A percentile compares a stretch with the other conserved stretches of the same genome.
These are phyloP conservation scores for Pleodorina starrii DNA, from an alignment of 139 green algal genomes.

Conservation along the genomic window DNA sequence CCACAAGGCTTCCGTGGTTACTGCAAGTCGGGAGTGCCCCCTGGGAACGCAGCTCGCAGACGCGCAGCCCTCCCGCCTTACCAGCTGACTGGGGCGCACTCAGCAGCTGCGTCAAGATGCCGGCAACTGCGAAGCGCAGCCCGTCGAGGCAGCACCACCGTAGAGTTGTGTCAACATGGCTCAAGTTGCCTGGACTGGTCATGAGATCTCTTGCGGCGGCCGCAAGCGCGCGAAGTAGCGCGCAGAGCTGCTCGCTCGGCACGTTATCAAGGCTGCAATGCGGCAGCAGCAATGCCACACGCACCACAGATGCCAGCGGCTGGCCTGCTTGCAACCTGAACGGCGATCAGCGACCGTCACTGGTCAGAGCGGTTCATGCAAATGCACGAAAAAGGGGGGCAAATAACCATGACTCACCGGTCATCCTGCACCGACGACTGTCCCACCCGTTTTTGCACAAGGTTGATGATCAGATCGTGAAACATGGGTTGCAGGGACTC, in stretches of 20 bases:
- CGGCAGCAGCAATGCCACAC: background rate
- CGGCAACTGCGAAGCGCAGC: background rate
- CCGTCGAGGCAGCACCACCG: constrained; percentile 33
- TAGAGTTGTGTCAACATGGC: background rate
- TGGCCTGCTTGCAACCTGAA: background rate
- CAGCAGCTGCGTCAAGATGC: background rate
- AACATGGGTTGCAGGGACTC: background rate
- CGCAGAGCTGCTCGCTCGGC: background rate
- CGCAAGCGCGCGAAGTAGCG: background rate
- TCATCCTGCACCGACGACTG: no score
- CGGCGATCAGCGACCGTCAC: background rate
- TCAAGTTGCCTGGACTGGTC: background rate
- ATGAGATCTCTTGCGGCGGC: background rate
- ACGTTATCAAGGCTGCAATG: background rate
- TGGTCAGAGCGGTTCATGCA: background rate
- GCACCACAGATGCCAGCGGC: background rate
- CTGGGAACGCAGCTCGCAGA: no score
- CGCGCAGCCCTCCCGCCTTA: background rate
- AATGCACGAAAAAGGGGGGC: no score
- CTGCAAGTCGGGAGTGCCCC: no score
- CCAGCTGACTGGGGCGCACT: constrained; percentile 19
- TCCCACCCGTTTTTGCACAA: background rate
- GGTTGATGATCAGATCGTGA: background rate
- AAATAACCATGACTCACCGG: background rate
- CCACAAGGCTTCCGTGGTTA: no score